Base-by-base conservation (phyloP, 2,329 filamentous ascomycete species). In the Pseudogymnoascus sp. region DNA sequence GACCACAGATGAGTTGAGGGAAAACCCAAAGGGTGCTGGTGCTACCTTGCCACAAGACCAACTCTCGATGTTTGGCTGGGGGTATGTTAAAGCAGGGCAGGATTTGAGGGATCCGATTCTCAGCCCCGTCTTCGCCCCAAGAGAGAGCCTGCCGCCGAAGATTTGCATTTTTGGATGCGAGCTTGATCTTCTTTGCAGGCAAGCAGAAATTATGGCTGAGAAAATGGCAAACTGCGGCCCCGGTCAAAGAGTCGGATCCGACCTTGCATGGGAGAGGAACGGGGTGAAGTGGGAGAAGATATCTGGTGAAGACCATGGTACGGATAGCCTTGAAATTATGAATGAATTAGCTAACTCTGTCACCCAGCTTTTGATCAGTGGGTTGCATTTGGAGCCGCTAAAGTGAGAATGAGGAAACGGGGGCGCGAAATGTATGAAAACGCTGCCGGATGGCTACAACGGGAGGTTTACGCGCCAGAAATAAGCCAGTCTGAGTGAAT, bases 261-360 rank as follows among this genome's bases (percentile, higher is more conserved):
- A 59, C 28, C 62, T 67, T 59, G 62, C 63, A 25, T 65, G 64
- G 64, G 59, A 56, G 21, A 64, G 64, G 63, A 68, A 70, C 37
- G 66, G 68, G 16, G 63, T 70, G 11, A 70, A 65, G 49, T 70
- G 68, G 69, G 67, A 69, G 46, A 69, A 56, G 25, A 63, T 63
- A 34, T 49, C 28, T 16, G 61, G 61, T 5, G 59, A 43, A 59
- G 43, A 63, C 23, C 65, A 66, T 61, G 65, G 43, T 64, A 64
- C 3, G 40, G 8, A 34, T 56, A 5, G 28, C n/a, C 28, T 34
- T 34, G 8, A 56, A 56, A 11, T 4, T 56, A 3, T 9, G n/a
- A 28, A n/a, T n/a, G 4, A 3, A 12, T 18, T 34, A 6, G n/a
- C 28, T 31, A 31, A 53, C 25, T 16, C 14, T 31, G 8, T n/a